phyloP scores from a whole-genome alignment of 495 filamentous ascomycete genomes.

The Pseudoneurospora amorphoporcata region DNA sequence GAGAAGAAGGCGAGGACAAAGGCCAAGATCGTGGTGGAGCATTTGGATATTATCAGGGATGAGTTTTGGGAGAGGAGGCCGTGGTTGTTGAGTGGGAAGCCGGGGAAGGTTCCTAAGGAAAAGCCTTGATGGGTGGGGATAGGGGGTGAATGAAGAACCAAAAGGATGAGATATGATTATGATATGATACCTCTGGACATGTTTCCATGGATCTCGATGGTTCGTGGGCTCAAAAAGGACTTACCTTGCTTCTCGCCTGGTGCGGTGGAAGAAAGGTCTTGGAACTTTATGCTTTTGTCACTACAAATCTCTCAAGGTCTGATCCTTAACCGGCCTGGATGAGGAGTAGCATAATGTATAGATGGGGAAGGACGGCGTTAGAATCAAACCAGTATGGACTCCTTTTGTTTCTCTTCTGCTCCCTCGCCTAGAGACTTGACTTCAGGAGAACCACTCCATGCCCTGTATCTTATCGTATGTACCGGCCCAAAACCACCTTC shows the following conservation, averaged over 20 bases:
- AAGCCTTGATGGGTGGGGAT: slow-evolving; percentile 11
- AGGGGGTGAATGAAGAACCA: background rate
- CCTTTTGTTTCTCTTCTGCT: background rate
- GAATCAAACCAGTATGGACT: background rate
- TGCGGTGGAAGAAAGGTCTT: background rate
- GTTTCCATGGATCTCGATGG: background rate
- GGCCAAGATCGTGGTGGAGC: slow-evolving; percentile 66
- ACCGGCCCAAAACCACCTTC: background rate
- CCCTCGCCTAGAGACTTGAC: background rate
- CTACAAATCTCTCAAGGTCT: background rate
- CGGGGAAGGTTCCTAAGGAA: slow-evolving; percentile 53
- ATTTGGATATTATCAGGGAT: slow-evolving; percentile 88
- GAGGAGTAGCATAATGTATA: background rate
- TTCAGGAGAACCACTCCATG: background rate
- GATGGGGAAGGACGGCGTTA: background rate
- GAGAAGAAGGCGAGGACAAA: slow-evolving; percentile 64
- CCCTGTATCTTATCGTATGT: background rate
- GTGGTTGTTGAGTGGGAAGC: slow-evolving; percentile 73
- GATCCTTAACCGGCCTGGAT: background rate
- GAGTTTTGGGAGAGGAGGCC: slow-evolving; percentile 82
- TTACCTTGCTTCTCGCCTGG: background rate
- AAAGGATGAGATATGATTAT: background rate
- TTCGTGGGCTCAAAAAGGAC: background rate
- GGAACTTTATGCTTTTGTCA: background rate
- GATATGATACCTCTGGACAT: background rate